phyloP scores from a whole-genome alignment of 208 protist genomes.

The Leishmania arabica region DNA sequence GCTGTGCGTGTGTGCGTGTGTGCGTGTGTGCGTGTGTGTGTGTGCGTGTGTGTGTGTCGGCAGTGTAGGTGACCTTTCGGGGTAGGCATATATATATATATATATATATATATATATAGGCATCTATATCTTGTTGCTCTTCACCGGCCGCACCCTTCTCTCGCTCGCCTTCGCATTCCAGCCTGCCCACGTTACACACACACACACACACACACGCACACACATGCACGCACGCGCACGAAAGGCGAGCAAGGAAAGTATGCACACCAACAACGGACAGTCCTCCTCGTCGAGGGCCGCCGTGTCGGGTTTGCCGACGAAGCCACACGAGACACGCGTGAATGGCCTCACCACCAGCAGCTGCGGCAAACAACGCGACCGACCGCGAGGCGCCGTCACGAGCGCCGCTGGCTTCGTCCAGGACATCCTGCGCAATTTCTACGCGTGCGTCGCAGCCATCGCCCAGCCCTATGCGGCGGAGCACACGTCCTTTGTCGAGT shows the following conservation, averaged over 20 bases:
- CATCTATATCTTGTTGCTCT: neutral
- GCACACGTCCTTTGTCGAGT: conserved; percentile 42
- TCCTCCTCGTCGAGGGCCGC: neutral
- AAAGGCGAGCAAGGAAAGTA: neutral
- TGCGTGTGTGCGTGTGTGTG: neutral
- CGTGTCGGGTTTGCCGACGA: neutral
- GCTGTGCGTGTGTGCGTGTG: neutral
- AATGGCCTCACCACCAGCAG: neutral
- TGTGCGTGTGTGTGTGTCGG: neutral
- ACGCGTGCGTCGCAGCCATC: conserved; percentile 5
- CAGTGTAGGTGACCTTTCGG: neutral
- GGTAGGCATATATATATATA: too few relatives aligned
- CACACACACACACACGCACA: neutral
- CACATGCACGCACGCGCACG: neutral
- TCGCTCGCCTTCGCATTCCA: neutral
- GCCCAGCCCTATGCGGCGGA: conserved; percentile 27
- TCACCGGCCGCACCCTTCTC: neutral
- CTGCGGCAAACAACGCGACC: neutral
- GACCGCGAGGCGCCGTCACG: neutral
- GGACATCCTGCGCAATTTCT: neutral
- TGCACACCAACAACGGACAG: neutral
- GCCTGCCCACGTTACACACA: neutral
- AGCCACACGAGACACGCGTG: neutral
- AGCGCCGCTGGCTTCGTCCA: neutral
- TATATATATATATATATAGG: too few relatives aligned